A percentile compares a stretch with the other conserved stretches of the same genome.
These are phyloP conservation scores for Orbilia blumenaviensis DNA, from an alignment of 2,329 filamentous ascomycete genomes.

Conservation along the genomic window DNA sequence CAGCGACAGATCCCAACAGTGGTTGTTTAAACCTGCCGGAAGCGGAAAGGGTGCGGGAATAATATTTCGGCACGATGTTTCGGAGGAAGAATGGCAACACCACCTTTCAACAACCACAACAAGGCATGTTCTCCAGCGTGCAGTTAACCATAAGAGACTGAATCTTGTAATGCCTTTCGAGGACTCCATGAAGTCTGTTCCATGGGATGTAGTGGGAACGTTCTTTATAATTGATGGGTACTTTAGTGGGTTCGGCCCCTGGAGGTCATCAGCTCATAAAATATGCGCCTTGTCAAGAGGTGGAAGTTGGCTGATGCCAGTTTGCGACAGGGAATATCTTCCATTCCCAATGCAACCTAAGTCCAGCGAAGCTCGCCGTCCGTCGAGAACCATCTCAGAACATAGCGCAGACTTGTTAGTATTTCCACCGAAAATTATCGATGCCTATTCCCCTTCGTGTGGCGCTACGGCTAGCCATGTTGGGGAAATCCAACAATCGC, in stretches of 20 bases:
- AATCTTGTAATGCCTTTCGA: slow-evolving; percentile 16
- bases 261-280: slow-evolving; percentile 53
- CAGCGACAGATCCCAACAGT: slow-evolving; percentile 56
- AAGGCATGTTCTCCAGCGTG: slow-evolving; percentile 51
- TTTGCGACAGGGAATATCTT: slow-evolving; percentile 32
- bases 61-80: slow-evolving; percentile 61
- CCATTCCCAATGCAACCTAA: slow-evolving; percentile 34
- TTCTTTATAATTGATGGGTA: slow-evolving; percentile 53
- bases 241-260: slow-evolving; percentile 47
- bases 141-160: slow-evolving; percentile 47
- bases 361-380: background rate
- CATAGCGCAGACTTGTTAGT: slow-evolving; percentile 3
- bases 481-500: slow-evolving; percentile 34
- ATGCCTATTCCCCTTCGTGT: slow-evolving; percentile 18
- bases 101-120: background rate
- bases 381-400: slow-evolving; percentile 16
- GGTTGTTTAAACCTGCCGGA: slow-evolving; percentile 61
- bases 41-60: slow-evolving; percentile 62
- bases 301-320: slow-evolving; percentile 32
- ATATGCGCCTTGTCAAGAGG: slow-evolving; percentile 53
- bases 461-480: slow-evolving; percentile 23
- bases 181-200: background rate
- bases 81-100: slow-evolving; percentile 58
- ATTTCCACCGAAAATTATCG: slow-evolving; percentile 37
- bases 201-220: slow-evolving; percentile 54